A percentile compares a stretch with the other conserved stretches of the same genome.
These are phyloP conservation scores for Glebionis coronaria DNA, from an alignment of 129 eudicot species.

Conservation along the genomic window DNA sequence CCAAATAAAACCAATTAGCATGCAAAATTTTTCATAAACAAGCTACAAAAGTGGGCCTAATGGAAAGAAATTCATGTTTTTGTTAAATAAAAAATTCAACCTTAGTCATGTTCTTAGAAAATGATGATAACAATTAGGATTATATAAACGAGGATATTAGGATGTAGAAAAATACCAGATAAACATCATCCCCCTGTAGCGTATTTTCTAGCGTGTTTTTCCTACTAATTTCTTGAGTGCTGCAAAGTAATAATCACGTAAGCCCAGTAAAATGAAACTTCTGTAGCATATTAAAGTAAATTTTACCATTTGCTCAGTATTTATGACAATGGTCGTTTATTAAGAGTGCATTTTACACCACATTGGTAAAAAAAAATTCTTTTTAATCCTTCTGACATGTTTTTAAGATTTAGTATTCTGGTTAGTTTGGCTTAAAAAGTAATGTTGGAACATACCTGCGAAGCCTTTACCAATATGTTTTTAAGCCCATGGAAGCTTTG, in stretches of 20 bases:
- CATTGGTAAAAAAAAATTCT: not conserved
- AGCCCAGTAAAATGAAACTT: not conserved
- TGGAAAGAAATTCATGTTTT: no score
- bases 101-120: not conserved
- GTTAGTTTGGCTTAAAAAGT: slow-evolving; percentile 2
- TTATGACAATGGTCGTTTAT: not conserved
- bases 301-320: not conserved
- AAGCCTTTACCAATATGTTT: slow-evolving; percentile 60
- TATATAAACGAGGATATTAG: not conserved
- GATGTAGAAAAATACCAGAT: slow-evolving; percentile 53
- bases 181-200: slow-evolving; percentile 77
- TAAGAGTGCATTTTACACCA: slow-evolving; percentile 1
- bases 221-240: slow-evolving; percentile 61
- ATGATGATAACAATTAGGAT: not conserved
- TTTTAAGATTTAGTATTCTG: not conserved
- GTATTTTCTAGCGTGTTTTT: slow-evolving; percentile 52
- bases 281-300: not conserved
- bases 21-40: no score
- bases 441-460: slow-evolving; percentile 45
- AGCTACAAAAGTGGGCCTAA: no score
- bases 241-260: slow-evolving; percentile 24
- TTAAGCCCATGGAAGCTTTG: slow-evolving; percentile 63
- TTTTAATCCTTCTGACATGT: not conserved
- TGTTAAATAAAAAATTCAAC: not conserved
- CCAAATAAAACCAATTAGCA: no score